Conservation (phyloP, 129 eudicot species). For the Flaveria linearis region DNA sequence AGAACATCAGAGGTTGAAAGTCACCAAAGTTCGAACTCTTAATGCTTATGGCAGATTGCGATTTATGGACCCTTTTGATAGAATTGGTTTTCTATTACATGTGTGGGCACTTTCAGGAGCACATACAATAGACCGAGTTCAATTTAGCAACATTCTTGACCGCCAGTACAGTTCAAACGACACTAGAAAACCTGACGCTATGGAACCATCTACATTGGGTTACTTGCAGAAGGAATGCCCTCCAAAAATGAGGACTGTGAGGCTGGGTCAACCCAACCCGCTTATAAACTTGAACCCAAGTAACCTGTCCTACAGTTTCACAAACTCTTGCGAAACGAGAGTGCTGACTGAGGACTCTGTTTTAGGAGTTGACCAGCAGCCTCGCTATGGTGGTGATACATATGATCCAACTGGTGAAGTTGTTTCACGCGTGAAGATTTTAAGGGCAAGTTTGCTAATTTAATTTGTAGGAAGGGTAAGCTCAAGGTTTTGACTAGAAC, state of each 20-base stretch:
- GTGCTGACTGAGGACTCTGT: constrained; percentile 50
- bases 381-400: constrained; percentile 34
- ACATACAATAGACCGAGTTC: constrained; percentile 73
- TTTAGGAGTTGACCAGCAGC: constrained; percentile 72
- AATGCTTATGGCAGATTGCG: too few species aligned
- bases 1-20: too few species aligned
- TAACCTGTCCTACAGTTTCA: constrained; percentile 46
- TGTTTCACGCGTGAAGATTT: constrained; percentile 43
- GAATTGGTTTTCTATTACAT: background rate
- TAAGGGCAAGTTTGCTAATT: constrained; percentile 46
- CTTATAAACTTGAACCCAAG: constrained; percentile 51
- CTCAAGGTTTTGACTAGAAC: constrained; percentile 61
- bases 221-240: constrained; percentile 53
- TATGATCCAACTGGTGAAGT: constrained; percentile 44
- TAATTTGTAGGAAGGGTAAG: constrained; percentile 61
- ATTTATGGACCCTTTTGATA: too few species aligned
- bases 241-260: constrained; percentile 26
- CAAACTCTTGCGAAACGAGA: constrained; percentile 44
- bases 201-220: constrained; percentile 43
- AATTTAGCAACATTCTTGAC: constrained; percentile 58
- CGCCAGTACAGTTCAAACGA: constrained; percentile 62
- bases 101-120: constrained; percentile 51
- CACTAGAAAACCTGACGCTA: constrained; percentile 51
- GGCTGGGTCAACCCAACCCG: constrained; percentile 43
- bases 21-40: too few species aligned